A percentile compares a stretch with the other conserved stretches of the same genome.
Conservation (phyloP, 495 filamentous ascomycete genomes). For the Aspergillus taichungensis region DNA sequence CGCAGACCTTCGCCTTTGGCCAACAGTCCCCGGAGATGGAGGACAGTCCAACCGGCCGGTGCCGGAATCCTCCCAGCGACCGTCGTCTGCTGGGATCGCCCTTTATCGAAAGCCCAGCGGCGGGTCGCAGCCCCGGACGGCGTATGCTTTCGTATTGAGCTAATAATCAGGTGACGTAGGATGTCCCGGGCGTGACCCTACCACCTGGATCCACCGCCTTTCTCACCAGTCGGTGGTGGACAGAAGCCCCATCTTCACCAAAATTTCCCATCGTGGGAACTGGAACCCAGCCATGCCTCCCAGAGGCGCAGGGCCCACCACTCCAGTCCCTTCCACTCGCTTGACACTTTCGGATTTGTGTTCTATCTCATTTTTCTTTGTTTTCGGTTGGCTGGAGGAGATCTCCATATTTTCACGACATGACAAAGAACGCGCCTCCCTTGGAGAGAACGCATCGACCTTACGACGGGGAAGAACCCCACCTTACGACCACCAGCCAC, state of each 20-base stretch:
- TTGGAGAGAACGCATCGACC: background rate
- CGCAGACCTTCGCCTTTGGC: constrained; percentile 90
- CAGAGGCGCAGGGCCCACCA: background rate
- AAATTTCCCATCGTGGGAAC: too few relatives aligned
- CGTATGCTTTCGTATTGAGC: constrained; percentile 65
- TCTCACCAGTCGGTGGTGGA: background rate
- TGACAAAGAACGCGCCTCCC: background rate
- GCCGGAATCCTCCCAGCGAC: constrained; percentile 34
- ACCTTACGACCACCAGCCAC: constrained; percentile 10
- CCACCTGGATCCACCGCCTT: constrained; percentile 2
- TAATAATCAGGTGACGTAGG: background rate
- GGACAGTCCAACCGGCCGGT: constrained; percentile 68
- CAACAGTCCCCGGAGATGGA: constrained; percentile 60
- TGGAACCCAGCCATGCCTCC: too few relatives aligned
- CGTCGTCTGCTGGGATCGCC: constrained; percentile 37
- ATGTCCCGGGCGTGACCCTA: background rate
- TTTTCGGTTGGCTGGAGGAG: background rate
- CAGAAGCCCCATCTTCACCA: background rate
- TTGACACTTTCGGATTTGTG: constrained; percentile 6
- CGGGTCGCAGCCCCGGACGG: constrained; percentile 48
- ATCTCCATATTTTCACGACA: constrained; percentile 5
- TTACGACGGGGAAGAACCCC: constrained; percentile 3
- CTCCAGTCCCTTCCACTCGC: constrained; percentile 10
- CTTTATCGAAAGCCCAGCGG: constrained; percentile 45
- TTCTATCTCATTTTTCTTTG: constrained; percentile 1